Conservation (phyloP, 768 basidiomycete genomes). For the Pisolithus tinctorius region DNA sequence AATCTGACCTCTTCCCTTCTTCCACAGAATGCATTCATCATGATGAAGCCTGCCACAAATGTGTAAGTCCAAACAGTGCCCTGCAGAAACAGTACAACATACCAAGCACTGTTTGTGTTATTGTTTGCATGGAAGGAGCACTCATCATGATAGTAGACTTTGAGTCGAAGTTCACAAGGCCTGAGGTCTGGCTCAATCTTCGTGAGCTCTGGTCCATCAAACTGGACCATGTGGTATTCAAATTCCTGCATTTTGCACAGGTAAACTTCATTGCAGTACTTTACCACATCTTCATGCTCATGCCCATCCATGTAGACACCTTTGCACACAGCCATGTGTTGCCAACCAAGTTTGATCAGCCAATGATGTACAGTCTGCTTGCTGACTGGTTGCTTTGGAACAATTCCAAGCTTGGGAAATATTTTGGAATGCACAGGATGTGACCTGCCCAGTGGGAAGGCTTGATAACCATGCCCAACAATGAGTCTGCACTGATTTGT, state of each 20-base stretch:
- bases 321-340: background rate
- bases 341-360: slow-evolving; percentile 9
- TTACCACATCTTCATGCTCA: slow-evolving; percentile 3
- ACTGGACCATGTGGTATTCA: background rate
- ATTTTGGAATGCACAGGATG: background rate
- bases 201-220: background rate
- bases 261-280: background rate
- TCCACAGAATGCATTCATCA: background rate
- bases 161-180: background rate
- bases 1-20: slow-evolving; percentile 20
- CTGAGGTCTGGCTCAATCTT: background rate
- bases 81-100: background rate
- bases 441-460: background rate
- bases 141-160: slow-evolving; percentile 1
- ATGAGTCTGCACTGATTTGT: background rate
- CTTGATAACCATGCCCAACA: background rate
- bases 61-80: no score
- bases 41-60: background rate
- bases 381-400: background rate
- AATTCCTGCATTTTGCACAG: background rate
- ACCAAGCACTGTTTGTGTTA: slow-evolving; percentile 20
- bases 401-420: background rate
- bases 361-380: background rate
- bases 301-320: slow-evolving; percentile 11
- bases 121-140: slow-evolving; percentile 18